Percentiles rank a stretch among this genome's conserved stretches.
Evolutionary conservation across 495 filamentous ascomycete species (phyloP).

Genomic region (Neurospora sp.): DNA sequence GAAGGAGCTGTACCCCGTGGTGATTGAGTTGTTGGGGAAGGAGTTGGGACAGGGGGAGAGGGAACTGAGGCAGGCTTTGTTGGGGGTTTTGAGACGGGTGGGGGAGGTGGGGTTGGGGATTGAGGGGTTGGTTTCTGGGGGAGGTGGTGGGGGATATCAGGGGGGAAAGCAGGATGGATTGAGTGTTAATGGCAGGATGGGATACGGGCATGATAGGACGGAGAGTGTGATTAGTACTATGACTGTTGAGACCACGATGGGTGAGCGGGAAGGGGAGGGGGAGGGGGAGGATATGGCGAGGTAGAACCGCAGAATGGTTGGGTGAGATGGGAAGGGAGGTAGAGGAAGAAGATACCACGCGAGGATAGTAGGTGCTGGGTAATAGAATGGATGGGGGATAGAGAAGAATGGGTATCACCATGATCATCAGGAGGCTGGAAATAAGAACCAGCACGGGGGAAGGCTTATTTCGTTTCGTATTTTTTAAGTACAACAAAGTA

Average conservation of each 20-base stretch:
- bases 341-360: background rate
- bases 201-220: background rate
- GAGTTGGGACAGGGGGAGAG: conserved; percentile 49
- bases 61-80: conserved; percentile 68
- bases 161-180: background rate
- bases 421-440: too few relatives aligned
- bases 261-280: background rate
- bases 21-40: conserved; percentile 70
- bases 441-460: too few relatives aligned
- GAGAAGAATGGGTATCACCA: background rate
- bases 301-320: background rate
- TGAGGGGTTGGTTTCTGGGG: conserved; percentile 25
- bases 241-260: background rate
- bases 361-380: conserved; percentile 15
- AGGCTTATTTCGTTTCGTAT: background rate
- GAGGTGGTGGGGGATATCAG: too few relatives aligned
- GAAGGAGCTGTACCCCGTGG: conserved; percentile 73
- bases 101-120: conserved; percentile 76
- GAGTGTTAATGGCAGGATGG: background rate
- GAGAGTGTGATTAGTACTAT: background rate
- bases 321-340: background rate
- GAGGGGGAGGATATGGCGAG: background rate
- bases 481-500: background rate
- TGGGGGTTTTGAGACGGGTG: conserved; percentile 65
- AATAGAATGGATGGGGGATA: conserved; percentile 11